A percentile compares a stretch with the other conserved stretches of the same genome.
Conservation (phyloP, 441 rosid species). For the Biscutella laevigata region DNA sequence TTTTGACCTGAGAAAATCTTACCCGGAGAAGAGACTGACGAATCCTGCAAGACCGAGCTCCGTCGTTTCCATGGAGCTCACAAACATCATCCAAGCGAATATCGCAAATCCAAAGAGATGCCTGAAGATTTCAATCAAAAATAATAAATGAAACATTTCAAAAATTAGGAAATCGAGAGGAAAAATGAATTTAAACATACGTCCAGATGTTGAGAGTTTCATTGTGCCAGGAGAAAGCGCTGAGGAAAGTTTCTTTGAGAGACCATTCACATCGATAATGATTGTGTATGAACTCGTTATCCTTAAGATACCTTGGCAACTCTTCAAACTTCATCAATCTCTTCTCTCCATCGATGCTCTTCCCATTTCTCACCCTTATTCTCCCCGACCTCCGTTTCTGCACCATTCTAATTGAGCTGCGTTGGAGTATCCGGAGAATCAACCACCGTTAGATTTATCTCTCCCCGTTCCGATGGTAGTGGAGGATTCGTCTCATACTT, state of each 20-base stretch:
- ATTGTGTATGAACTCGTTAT: slow-evolving; percentile 79
- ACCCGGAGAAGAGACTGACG: slow-evolving; percentile 40
- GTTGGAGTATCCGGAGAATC: slow-evolving; percentile 23
- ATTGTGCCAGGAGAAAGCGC: slow-evolving; percentile 80
- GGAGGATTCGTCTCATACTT: slow-evolving; percentile 19
- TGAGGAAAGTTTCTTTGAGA: slow-evolving; percentile 52
- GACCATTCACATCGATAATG: slow-evolving; percentile 94
- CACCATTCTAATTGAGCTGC: slow-evolving; percentile 17
- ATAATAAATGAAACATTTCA: too few relatives aligned
- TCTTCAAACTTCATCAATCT: slow-evolving; percentile 60
- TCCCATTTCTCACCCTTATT: slow-evolving; percentile 11
- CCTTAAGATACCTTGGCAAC: slow-evolving; percentile 68
- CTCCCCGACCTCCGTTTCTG: slow-evolving; percentile 22
- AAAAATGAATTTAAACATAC: slow-evolving; percentile 34
- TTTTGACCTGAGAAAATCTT: slow-evolving; percentile 22
- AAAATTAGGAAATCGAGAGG: background rate
- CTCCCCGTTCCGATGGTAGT: background rate
- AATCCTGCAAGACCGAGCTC: slow-evolving; percentile 45
- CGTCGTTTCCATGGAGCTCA: slow-evolving; percentile 49
- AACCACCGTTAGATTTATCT: slow-evolving; percentile 19
- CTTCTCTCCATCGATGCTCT: slow-evolving; percentile 12
- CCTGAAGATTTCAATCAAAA: slow-evolving; percentile 30
- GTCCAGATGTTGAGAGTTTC: slow-evolving; percentile 95
- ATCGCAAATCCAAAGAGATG: slow-evolving; percentile 67
- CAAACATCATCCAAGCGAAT: slow-evolving; percentile 50